Base-by-base conservation (phyloP, 2,329 filamentous ascomycete species). In the Sarocladium strictum region DNA sequence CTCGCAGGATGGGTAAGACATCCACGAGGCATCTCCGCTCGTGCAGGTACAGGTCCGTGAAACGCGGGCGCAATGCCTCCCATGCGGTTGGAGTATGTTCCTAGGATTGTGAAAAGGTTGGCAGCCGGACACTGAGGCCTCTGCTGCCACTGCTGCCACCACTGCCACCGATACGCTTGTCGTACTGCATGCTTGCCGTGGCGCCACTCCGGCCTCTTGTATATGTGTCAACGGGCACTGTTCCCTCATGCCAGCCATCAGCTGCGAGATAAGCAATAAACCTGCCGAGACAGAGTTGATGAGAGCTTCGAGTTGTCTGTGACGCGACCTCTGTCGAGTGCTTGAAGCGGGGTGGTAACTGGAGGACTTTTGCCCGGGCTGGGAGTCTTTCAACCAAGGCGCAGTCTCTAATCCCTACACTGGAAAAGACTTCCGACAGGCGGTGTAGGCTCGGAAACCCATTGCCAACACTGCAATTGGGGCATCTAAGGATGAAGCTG, bases 41-140 rank as follows among this genome's bases (percentile, higher is more conserved):
- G 4, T n/a, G 14, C n/a, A 51, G 15, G 17, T 51, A 51, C n/a
- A 51, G 24, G 10, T 51, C 47, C 5, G 47, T 51, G 47, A 51
- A 35, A 33, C 27, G 47, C 12, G 26, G 47, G 17, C 47, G 47
- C 17, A 51, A 7, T 29, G 11, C 47, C n/a, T 51, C 47, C 47
- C 47, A 51, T 19, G 33, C 47, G 12, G 26, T 29, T 11, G 27
- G 15, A 19, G 27, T 51, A 23, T 51, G 47, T 14, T 51, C 47
- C 19, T 51, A n/a, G 9, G 17, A 23, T 21, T 33, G 9, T n/a
- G 47, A 11, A 14, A 19, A 3, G 47, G 15, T 4, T 3, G n/a
- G 10, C 15, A 19, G 7, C 14, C 21, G 15, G 15, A 32, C 17
- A 29, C 17, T 29, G 17, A 27, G 3, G 27, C 21, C 24, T 19